Evolutionary conservation across 306 rosid genomes (phyloP).

Genomic region (Leucaena leucocephala): DNA sequence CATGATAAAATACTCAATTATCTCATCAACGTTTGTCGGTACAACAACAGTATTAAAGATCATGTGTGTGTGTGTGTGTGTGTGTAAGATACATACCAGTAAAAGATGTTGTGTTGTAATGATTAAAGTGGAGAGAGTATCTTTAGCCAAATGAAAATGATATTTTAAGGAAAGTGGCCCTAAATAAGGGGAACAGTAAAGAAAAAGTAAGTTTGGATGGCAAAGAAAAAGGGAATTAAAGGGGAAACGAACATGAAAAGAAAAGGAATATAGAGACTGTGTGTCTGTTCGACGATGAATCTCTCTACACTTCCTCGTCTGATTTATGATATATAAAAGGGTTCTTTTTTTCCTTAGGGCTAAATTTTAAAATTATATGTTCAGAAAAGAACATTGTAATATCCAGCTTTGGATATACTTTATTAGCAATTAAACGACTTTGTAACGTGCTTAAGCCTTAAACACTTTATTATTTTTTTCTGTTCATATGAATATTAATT

Average conservation of each 20-base stretch:
- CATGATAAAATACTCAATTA: no score
- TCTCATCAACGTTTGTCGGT: background rate
- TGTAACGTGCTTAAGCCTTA: background rate
- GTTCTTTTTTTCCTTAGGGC: conserved; percentile 49
- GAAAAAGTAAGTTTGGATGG: conserved; percentile 67
- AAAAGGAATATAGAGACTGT: conserved; percentile 55
- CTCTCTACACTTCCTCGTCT: no score
- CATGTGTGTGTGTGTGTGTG: no score
- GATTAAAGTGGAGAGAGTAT: conserved; percentile 65
- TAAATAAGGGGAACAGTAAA: conserved; percentile 39
- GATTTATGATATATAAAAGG: conserved; percentile 50
- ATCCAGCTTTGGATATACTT: background rate
- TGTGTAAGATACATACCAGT: conserved; percentile 28
- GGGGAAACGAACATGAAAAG: conserved; percentile 45
- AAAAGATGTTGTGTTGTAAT: conserved; percentile 74
- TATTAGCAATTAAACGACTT: background rate
- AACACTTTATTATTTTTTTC: background rate
- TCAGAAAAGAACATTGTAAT: no score
- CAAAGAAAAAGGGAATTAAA: conserved; percentile 40
- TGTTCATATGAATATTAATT: background rate
- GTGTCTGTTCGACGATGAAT: background rate
- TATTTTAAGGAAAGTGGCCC: conserved; percentile 56
- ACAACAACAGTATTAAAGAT: background rate
- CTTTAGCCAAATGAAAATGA: conserved; percentile 81
- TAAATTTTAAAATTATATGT: background rate